A percentile compares a stretch with the other conserved stretches of the same genome.
These are phyloP conservation scores for Plasmodium malariae DNA, from an alignment of 169 alveolate species.

Conservation along the genomic window DNA sequence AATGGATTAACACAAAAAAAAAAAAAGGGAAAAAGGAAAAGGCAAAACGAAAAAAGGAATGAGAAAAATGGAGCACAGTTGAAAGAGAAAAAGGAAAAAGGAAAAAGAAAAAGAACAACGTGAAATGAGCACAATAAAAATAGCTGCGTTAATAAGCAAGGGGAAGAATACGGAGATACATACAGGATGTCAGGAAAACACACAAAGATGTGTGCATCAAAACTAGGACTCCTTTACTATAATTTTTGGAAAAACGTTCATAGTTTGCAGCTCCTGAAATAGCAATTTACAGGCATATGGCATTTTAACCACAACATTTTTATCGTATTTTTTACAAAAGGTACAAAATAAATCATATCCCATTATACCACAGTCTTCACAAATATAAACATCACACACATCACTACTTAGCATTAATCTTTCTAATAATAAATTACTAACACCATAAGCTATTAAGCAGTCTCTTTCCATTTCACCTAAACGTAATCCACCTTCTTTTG, in stretches of 20 bases:
- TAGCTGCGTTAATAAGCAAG: too few relatives aligned
- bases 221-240: slow-evolving; percentile 69
- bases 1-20: too few relatives aligned
- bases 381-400: slow-evolving; percentile 95
- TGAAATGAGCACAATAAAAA: too few relatives aligned
- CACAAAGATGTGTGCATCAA: too few relatives aligned
- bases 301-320: slow-evolving; percentile 86
- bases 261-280: slow-evolving; percentile 93
- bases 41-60: too few relatives aligned
- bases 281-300: slow-evolving; percentile 96
- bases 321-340: slow-evolving; percentile 91
- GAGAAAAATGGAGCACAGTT: too few relatives aligned
- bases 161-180: too few relatives aligned
- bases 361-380: slow-evolving; percentile 96
- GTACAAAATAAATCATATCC: slow-evolving; percentile 96
- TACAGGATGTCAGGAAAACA: too few relatives aligned
- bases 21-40: too few relatives aligned
- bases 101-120: too few relatives aligned
- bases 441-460: slow-evolving; percentile 99
- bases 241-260: slow-evolving; percentile 91
- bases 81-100: too few relatives aligned
- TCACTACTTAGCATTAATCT: slow-evolving; percentile 98
- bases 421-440: slow-evolving; percentile 96
- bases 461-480: slow-evolving; percentile 99
- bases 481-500: slow-evolving; percentile 99